phyloP scores from a whole-genome alignment of 305 asterid species.

The Plantago lanceolata region DNA sequence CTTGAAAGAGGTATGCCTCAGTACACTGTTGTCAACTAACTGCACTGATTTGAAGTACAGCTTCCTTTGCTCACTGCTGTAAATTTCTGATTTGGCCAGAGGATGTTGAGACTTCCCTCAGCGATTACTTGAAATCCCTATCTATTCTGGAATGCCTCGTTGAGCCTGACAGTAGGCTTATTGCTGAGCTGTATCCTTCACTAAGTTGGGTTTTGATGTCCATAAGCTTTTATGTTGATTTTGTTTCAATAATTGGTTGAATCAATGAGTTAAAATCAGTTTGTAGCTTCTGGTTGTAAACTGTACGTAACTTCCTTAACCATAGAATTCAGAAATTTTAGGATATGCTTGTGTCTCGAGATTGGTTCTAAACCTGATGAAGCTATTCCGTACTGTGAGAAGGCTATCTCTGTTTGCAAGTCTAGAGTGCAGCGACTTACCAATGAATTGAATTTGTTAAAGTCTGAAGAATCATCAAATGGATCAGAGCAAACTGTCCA shows the following conservation, averaged over 20 bases:
- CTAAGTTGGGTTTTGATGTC: not conserved
- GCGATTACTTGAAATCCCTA: constrained; percentile 83
- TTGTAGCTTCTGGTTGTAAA: too few species aligned
- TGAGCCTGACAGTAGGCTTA: constrained; percentile 78
- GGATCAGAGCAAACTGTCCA: constrained; percentile 31
- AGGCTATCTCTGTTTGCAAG: constrained; percentile 73
- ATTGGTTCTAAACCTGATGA: constrained; percentile 79
- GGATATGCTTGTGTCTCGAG: constrained; percentile 87
- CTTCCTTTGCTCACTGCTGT: constrained; percentile 15
- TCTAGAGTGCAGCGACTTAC: constrained; percentile 57
- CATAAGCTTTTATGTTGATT: not conserved
- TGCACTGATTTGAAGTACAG: not conserved
- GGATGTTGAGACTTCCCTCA: constrained; percentile 83
- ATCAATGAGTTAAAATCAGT: too few species aligned
- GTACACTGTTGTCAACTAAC: constrained; percentile 8
- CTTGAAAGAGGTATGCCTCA: constrained; percentile 73
- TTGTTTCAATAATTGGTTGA: too few species aligned
- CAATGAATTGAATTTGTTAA: constrained; percentile 35
- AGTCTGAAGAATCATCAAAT: constrained; percentile 21
- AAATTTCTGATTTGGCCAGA: constrained; percentile 38
- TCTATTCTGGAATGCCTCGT: constrained; percentile 71
- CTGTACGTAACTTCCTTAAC: constrained; percentile 30
- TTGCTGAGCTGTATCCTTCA: constrained; percentile 92
- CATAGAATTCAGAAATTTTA: constrained; percentile 57
- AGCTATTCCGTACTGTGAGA: constrained; percentile 82